Evolutionary conservation across 257 asterid genomes (phyloP).

Genomic region (Rhazya stricta): DNA sequence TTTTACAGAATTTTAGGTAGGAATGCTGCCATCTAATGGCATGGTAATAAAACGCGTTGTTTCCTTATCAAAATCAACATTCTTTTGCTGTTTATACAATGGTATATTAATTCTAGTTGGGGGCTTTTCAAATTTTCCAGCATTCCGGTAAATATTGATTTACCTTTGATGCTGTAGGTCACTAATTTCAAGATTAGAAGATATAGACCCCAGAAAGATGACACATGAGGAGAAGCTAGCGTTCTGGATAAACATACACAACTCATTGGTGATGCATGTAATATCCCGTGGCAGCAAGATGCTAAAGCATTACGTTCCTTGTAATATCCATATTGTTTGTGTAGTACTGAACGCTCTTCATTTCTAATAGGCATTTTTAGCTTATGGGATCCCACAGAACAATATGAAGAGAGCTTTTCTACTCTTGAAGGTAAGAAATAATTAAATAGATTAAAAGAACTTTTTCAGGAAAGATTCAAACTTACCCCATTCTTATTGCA

Average conservation of each 20-base stretch:
- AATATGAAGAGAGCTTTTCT: constrained; percentile 76
- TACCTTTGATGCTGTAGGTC: constrained; percentile 44
- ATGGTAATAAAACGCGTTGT: neutral
- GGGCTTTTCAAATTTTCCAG: neutral
- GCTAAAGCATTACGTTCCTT: neutral
- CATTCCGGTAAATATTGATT: constrained; percentile 8
- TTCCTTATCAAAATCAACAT: neutral
- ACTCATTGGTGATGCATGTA: constrained; percentile 98
- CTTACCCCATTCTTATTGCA: constrained; percentile 32
- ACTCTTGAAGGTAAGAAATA: constrained; percentile 66
- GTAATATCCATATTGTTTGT: neutral
- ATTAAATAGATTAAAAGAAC: neutral
- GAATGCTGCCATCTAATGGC: constrained; percentile 10
- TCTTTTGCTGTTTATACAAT: neutral
- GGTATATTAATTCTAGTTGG: neutral
- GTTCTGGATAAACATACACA: constrained; percentile 94
- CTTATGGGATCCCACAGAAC: constrained; percentile 89
- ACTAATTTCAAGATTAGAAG: constrained; percentile 83
- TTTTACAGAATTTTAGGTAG: constrained; percentile 76
- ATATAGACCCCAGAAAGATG: constrained; percentile 72
- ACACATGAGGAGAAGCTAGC: constrained; percentile 86
- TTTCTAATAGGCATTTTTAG: constrained; percentile 70
- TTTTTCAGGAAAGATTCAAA: constrained; percentile 5
- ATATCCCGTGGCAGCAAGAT: constrained; percentile 12
- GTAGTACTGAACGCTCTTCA: constrained; percentile 2